Evolutionary conservation across 352 stramenopile species (phyloP).

Genomic region (Phytophthora brassicae): DNA sequence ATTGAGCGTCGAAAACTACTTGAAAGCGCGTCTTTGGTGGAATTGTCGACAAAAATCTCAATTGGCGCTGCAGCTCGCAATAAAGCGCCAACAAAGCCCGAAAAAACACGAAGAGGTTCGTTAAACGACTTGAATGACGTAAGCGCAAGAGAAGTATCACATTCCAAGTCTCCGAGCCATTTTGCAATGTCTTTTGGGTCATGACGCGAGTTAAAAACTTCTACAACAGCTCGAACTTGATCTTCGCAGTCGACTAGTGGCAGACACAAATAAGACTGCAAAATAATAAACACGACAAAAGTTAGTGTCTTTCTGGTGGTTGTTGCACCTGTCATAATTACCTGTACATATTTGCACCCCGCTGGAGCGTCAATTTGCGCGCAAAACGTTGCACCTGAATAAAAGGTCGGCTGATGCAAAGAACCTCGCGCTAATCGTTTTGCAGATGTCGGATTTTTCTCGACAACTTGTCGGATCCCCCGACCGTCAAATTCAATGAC

Average conservation of each 20-base stretch:
- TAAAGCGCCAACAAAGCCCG: conserved; percentile 59
- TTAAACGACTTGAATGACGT: conserved; percentile 17
- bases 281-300: neutral
- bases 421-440: conserved; percentile 18
- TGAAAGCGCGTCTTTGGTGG: conserved; percentile 1
- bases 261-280: conserved; percentile 67
- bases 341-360: conserved; percentile 45
- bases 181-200: conserved; percentile 35
- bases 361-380: conserved; percentile 31
- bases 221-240: conserved; percentile 55
- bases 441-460: conserved; percentile 28
- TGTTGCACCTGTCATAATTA: conserved; percentile 4
- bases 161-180: conserved; percentile 45
- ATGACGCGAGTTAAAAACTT: conserved; percentile 72
- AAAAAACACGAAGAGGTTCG: conserved; percentile 61
- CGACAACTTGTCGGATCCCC: conserved; percentile 40
- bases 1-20: conserved; percentile 5
- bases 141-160: conserved; percentile 16
- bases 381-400: conserved; percentile 27
- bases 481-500: conserved; percentile 67
- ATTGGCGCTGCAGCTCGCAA: conserved; percentile 49
- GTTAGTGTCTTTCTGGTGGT: neutral
- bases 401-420: conserved; percentile 37
- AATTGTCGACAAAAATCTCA: conserved; percentile 23
- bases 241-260: conserved; percentile 61